Base-by-base conservation (phyloP, 2,329 filamentous ascomycete species). In the Verticillium zaregamsianum region DNA sequence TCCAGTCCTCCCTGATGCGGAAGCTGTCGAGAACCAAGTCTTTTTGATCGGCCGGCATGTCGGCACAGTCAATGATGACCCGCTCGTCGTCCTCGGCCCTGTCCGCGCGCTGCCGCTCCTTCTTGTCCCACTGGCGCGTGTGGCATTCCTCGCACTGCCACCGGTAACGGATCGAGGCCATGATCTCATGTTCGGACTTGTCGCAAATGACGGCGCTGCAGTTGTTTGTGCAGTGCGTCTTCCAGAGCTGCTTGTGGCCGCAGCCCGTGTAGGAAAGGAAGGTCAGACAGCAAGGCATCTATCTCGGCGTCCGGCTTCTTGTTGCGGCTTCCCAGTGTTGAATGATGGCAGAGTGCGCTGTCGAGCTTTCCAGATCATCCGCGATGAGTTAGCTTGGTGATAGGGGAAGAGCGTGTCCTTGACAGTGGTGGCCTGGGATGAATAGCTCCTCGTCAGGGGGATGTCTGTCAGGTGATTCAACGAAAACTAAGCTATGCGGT, bases 231-330 rank as follows among this genome's bases (percentile, higher is more conserved):
- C 72, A 74, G 45, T 67, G 68, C 28, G 72, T 55, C 60, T 72
- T 73, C 63, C 65, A 65, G 20, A 73, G 63, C 17, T 23, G 64
- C 55, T 56, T 65, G 62, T 74, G 72, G 17, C 55, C n/a, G 59
- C 72, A 74, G 57, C 62, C 65, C 20, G n/a, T n/a, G 62, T 62
- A 72, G 20, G 66, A 63, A 7, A 72, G 49, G 25, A 72, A 68
- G 54, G 65, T 66, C 49, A 73, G 62, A 59, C 68, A 70, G 65
- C 72, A 74, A 28, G 71, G 69, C 72, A 74, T 74, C 31, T 28
- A 74, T 74, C 33, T 28, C 28, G 23, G 20, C n/a, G 20, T 7
- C 5, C 4, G 37, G 15, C 6, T n/a, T 7, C 17, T 15, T 17
- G 52, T 28, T 25, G 52, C 52, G 28, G 28, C 28, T 28, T 28